Evolutionary conservation across 2,329 filamentous ascomycete genomes (phyloP), one percentile per base, ranked within the genome.

Genomic region (Fonsecaea pedrosoi): DNA sequence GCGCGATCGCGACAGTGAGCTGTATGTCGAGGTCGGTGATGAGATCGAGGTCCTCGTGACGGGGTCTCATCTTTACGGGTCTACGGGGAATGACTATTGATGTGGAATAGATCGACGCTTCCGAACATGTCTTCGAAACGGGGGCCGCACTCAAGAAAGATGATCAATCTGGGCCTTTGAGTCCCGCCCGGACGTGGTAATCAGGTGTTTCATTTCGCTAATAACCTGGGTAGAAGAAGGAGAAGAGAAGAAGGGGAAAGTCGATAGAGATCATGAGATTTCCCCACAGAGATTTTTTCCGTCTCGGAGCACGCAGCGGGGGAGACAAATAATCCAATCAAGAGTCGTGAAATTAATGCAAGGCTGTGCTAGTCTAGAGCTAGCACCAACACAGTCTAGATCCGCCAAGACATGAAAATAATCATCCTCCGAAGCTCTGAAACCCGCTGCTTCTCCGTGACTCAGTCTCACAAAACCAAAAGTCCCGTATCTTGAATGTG

Each of bases 1-100:
- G 0, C 45, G 64, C 34, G 64, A 61, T 40, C 68, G 60, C 38
- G 32, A 21, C 1, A 21, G 13, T 13, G 68, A 64, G 25, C 58
- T 72, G n/a, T 70, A 65, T 65, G 62, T 73, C 25, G 61, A 67
- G 12, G 70, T 73, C 42, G 69, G 71, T 1, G 70, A 73, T 42
- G 65, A 68, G 50, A 69, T 73, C 50, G 69, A 72, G 55, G 66
- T 73, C 7, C 63, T 73, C 34, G 70, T 71, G 53, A 62, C 65
- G 9, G 71, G 71, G 7, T 58, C 50, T n/a, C 70, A 73, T 67
- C 60, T 71, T 5, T 73, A 69, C 62, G 71, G 71, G 32, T 71
- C 70, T 3, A 73, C 71, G 15, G 69, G 58, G 13, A 37, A 69
- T 62, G 71, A 71, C 55, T 71, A 73, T 45, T 73, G 18, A 18